Evolutionary conservation across 2,329 filamentous ascomycete species (phyloP), one percentile per base, ranked within the genome.

Genomic region (Aureobasidium lini): DNA sequence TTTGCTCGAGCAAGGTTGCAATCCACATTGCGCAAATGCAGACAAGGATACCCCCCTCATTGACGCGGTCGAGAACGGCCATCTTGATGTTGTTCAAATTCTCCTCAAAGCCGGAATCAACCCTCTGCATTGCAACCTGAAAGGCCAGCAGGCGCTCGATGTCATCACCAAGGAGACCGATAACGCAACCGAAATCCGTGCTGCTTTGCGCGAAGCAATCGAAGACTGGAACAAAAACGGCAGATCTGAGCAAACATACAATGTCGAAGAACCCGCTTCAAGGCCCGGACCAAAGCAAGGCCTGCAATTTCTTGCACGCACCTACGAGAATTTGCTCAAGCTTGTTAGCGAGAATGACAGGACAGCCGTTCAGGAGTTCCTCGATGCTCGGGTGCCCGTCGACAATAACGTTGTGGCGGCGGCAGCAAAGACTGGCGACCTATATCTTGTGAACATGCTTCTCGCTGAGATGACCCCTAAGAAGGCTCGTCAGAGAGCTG

Each of bases 11-110:
- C 86, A 90, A 63, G 89, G 90, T 36, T 96, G 92, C 73, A 87
- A 89, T 59, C 81, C 94, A 47, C 89, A 96, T 68, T 93, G 81
- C 52, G 86, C 90, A 67, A 85, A 85, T 60, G 83, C 84, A 60
- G 90, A 79, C 59, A 75, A 90, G 68, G 94, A 99, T 68, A 97
- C 94, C 0, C 94, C 94, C 31, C 81, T 99, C 37, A 87, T 99
- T 57, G 94, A 99, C 76, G 94, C 94, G 5, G 91, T 97, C 31
- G 94, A 97, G 66, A 99, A 99, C 68, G 90, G 90, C 1, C 92
- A 99, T 69, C 72, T 96, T 7, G 89, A 88, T 16, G 93, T 97
- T 4, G 89, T 99, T 43, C 89, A 85, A 67, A 78, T 96, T 9
- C 77, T 99, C 36, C 79, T 99, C 2, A 84, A 88, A 59, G 87